Base-by-base conservation (phyloP, 2,329 filamentous ascomycete genomes). In the Exutisphaerella laricina region DNA sequence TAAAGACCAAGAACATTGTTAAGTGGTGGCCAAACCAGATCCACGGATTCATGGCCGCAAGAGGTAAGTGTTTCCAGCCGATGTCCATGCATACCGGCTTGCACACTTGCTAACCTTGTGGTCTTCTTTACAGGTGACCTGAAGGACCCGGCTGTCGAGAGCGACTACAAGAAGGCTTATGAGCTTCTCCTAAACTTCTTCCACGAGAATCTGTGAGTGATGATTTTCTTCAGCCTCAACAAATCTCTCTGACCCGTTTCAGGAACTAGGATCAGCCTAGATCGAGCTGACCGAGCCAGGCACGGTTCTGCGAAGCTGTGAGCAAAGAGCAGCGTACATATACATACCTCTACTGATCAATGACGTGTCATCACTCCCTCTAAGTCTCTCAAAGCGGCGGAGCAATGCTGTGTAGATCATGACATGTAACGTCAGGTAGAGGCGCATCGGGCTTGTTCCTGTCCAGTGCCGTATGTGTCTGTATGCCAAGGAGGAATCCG, bases 161-260 rank as follows among this genome's bases (percentile, higher is more conserved):
- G 63, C 41, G 68, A 71, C 50, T 75, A 75, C 50, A 67, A 73
- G 61, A 64, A 67, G 36, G 72, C 68, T 3, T 75, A 75, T 51
- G 63, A 70, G 57, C 49, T 66, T 28, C 57, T 75, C 30, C 58
- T 75, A 39, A 66, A 72, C 50, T 75, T 70, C 54, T 75, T 73
- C 66, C 70, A 73, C 51, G 66, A 73, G 62, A 61, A 74, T 54
- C 57, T 74, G 70, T 75, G 63, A 72, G 69, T 62, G 40, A n/a
- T 22, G 23, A 29, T 18, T 32, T 16, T 41, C 9, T 17, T 29
- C 38, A 20, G 7, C 21, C 21, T 25, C 39, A 18, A 3, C 22
- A 28, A 17, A 25, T 28, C 21, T 37, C 25, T 41, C 39, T 33
- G 39, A 34, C 39, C 22, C 32, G 12, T 36, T 20, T 23, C 13